phyloP scores from a whole-genome alignment of 2,329 filamentous ascomycete genomes.

The Penicillium paneum region DNA sequence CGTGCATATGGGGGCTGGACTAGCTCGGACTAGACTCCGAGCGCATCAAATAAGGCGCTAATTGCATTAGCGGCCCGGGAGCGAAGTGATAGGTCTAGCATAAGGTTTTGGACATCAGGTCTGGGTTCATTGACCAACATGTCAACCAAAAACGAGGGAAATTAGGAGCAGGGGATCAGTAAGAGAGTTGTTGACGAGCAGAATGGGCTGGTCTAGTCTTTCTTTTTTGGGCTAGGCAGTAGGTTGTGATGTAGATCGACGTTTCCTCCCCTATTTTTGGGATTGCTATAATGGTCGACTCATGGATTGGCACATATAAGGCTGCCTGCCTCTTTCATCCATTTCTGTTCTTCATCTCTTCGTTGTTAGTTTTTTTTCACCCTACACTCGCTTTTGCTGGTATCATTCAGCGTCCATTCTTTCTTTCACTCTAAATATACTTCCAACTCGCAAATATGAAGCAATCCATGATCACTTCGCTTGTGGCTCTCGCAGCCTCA shows the following conservation, averaged over 20 bases:
- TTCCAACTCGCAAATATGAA: constrained; percentile 19
- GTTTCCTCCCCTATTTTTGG: constrained; percentile 9
- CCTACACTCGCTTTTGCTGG: constrained; percentile 25
- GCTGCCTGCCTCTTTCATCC: neutral
- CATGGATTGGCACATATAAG: constrained; percentile 3
- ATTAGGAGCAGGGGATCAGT: constrained; percentile 11
- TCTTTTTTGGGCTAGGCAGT: constrained; percentile 1
- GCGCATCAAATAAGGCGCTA: neutral
- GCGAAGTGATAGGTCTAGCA: neutral
- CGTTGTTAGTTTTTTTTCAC: constrained; percentile 13
- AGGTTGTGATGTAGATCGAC: constrained; percentile 12
- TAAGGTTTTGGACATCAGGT: neutral
- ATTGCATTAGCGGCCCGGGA: neutral
- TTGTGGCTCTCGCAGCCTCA: constrained; percentile 25
- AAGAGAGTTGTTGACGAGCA: neutral
- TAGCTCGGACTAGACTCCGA: neutral
- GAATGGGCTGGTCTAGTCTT: constrained; percentile 15
- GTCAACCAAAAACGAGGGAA: neutral
- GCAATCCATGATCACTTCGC: constrained; percentile 22
- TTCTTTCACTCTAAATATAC: constrained; percentile 8
- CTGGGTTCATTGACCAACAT: neutral
- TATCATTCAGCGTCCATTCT: constrained; percentile 25
- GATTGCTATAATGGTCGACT: neutral
- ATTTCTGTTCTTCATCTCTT: neutral
- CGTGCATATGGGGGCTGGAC: neutral